Evolutionary conservation across 78 protist species (phyloP).

Genomic region (Emiliania huxleyi): DNA sequence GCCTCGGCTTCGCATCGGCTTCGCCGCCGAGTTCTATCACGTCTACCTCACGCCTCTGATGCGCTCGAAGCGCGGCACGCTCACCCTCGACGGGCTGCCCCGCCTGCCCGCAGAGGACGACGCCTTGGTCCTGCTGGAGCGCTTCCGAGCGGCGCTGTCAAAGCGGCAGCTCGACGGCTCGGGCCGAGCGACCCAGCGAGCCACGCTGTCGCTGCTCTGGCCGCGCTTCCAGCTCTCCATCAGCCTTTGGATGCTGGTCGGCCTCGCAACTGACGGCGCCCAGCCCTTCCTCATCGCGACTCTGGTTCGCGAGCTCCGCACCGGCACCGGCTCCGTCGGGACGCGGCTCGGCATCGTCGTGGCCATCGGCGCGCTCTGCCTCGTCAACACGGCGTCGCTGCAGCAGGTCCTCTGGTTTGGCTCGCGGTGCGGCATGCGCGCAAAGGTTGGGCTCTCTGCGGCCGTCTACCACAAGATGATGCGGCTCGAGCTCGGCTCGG

Average conservation of each 20-base stretch:
- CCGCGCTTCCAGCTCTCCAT: background rate
- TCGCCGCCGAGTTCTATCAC: background rate
- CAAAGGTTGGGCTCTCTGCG: background rate
- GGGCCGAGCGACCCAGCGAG: background rate
- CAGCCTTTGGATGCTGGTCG: background rate
- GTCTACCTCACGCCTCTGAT: background rate
- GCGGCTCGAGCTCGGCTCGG: background rate
- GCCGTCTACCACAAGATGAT: background rate
- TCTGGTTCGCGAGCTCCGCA: background rate
- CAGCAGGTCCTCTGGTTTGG: slow-evolving; percentile 4
- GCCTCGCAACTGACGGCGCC: background rate
- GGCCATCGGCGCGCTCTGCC: background rate
- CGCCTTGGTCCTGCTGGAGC: background rate
- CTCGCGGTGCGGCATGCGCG: slow-evolving; percentile 17
- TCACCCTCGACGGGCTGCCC: background rate
- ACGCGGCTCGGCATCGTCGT: background rate
- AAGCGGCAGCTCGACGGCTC: background rate
- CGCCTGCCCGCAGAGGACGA: background rate
- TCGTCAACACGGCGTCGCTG: background rate
- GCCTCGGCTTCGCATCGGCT: background rate
- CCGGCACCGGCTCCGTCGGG: background rate
- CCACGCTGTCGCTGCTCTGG: background rate
- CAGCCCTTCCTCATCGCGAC: background rate
- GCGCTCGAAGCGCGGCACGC: background rate
- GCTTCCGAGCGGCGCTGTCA: background rate